Percentiles rank a stretch among this genome's conserved stretches.
Conservation (phyloP, 805 yeast species). For the Ogataea ramenticola region DNA sequence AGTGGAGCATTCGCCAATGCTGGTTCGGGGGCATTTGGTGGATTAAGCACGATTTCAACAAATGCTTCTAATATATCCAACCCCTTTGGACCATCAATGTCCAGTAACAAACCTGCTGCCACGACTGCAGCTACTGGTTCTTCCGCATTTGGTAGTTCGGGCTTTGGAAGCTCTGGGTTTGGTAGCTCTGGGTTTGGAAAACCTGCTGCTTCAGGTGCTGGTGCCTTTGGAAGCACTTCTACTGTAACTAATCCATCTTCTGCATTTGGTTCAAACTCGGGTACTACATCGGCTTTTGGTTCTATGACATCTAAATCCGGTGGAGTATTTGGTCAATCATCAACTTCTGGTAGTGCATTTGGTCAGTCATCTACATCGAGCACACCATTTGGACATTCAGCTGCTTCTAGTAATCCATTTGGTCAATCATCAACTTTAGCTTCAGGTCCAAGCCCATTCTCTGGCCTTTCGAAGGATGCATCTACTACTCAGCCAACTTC, state of each 20-base stretch:
- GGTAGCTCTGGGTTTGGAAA: slow-evolving; percentile 10
- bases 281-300: slow-evolving; percentile 13
- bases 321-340: no score
- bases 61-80: not conserved
- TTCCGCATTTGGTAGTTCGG: slow-evolving; percentile 6
- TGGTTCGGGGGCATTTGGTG: slow-evolving; percentile 1
- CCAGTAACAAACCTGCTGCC: not conserved
- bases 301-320: not conserved
- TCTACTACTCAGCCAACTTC: not conserved
- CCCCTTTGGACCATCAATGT: slow-evolving; percentile 7
- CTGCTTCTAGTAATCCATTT: slow-evolving; percentile 5
- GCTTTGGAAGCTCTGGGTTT: slow-evolving; percentile 13
- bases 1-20: not conserved
- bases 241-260: slow-evolving; percentile 6
- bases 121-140: not conserved
- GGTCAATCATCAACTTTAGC: not conserved
- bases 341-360: not conserved
- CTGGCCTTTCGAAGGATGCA: no score
- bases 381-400: no score
- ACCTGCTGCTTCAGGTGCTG: slow-evolving; percentile 15
- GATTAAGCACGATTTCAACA: slow-evolving; percentile 1
- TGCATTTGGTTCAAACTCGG: slow-evolving; percentile 10
- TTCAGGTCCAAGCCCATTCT: not conserved
- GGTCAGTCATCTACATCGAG: no score
- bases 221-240: slow-evolving; percentile 7